phyloP scores from a whole-genome alignment of 1,139 yeast species.

The Hansenula lynferdii region DNA sequence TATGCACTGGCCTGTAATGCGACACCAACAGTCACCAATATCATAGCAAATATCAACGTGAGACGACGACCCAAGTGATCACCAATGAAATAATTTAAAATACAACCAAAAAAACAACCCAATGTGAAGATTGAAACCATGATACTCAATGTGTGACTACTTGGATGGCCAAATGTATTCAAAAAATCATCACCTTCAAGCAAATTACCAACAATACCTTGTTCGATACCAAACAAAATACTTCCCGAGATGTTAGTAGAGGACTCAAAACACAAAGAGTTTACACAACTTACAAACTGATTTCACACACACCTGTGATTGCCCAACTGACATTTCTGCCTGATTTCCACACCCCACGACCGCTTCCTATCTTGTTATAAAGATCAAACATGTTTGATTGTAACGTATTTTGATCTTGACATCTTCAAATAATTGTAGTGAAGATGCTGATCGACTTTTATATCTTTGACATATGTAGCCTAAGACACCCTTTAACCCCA shows the following conservation, averaged over 20 bases:
- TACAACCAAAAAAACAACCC: slow-evolving; percentile 73
- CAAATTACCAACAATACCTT: slow-evolving; percentile 72
- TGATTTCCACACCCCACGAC: slow-evolving; percentile 2
- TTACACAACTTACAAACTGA: too few species aligned
- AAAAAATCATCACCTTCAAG: slow-evolving; percentile 47
- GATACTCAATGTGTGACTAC: slow-evolving; percentile 40
- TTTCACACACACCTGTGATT: slow-evolving; percentile 53
- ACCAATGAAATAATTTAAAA: slow-evolving; percentile 57
- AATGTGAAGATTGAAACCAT: slow-evolving; percentile 68
- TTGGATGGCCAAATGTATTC: background rate
- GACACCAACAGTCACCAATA: slow-evolving; percentile 62
- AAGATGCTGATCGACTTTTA: too few species aligned
- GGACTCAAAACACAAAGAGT: too few species aligned
- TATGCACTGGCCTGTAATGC: slow-evolving; percentile 53
- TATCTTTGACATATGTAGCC: too few species aligned
- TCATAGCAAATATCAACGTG: slow-evolving; percentile 51
- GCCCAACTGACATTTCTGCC: slow-evolving; percentile 39
- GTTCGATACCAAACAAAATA: slow-evolving; percentile 71
- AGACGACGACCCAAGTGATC: slow-evolving; percentile 64
- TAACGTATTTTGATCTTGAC: background rate
- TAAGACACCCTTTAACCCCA: too few species aligned
- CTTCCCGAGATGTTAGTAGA: too few species aligned
- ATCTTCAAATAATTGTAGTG: too few species aligned
- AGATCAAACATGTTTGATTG: background rate
- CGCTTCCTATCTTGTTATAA: background rate